These are phyloP conservation scores for Eucalyptus marginata DNA, from an alignment of 345 rosid genomes.

Conservation along the genomic window DNA sequence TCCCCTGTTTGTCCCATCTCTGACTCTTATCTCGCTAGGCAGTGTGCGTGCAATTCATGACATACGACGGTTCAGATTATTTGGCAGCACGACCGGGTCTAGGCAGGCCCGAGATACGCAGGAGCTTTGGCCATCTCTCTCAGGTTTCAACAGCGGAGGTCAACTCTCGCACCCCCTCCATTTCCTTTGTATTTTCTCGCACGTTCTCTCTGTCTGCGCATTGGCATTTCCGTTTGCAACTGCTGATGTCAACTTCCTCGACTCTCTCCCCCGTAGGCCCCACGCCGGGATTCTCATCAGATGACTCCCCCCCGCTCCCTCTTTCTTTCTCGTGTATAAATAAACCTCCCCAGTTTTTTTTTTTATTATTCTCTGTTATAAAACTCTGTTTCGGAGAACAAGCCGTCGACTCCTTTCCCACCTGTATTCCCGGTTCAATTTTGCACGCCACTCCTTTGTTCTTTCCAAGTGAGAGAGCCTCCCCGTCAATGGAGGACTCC, in stretches of 20 bases:
- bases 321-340: neutral
- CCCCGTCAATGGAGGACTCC: neutral
- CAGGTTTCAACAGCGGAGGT: conserved; percentile 8
- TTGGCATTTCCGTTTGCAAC: conserved; percentile 14
- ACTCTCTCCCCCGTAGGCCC: conserved; percentile 17
- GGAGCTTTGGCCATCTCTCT: neutral
- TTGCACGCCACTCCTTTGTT: neutral
- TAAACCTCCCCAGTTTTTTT: neutral
- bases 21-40: neutral
- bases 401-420: neutral
- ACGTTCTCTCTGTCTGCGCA: conserved; percentile 8
- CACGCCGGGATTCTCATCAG: conserved; percentile 15
- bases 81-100: neutral
- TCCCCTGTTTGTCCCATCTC: neutral
- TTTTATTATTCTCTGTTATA: neutral
- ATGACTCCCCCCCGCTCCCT: neutral
- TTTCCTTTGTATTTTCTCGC: conserved; percentile 4
- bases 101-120: neutral
- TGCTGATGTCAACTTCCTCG: conserved; percentile 32
- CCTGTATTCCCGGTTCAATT: neutral
- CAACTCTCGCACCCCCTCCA: conserved; percentile 7
- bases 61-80: neutral
- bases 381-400: neutral
- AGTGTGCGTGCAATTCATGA: neutral
- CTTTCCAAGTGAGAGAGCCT: neutral